Base-by-base conservation (phyloP, 208 protist genomes). In the Trichomonas vaginalis region DNA sequence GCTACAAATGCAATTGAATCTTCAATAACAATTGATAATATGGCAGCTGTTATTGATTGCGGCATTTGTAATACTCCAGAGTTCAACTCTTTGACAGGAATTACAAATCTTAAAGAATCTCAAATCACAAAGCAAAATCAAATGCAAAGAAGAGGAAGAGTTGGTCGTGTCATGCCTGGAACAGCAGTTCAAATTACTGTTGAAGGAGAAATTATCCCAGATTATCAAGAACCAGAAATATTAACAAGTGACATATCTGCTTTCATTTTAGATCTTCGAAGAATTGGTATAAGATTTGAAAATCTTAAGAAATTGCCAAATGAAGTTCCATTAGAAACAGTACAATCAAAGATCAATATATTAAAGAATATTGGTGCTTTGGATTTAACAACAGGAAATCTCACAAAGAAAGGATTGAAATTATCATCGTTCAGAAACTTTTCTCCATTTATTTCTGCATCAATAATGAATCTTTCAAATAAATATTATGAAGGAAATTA, bases 1-100 rank as follows among this genome's bases (percentile, higher is more conserved):
- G 86, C 45, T 15, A 92, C 86, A 92, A 92, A 92, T 51, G 1
- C 86, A 39, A 92, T 92, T 39, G 86, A 92, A 47, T 92, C 86
- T 51, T 92, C 86, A 48, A 51, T 92, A 2, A 92, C 86, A n/a
- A 90, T 90, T n/a, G 42, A 90, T 48, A 3, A 48, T 32, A 9
- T 90, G 12, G 10, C 8, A 48, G 82, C 23, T 35, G 82, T 90
- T 35, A 21, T 90, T 48, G 82, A 90, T 32, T n/a, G 12, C 12
- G 23, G 82, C 42, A 48, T 90, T 12, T 90, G 10, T n/a, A 90
- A 90, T 48, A 0, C 12, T 23, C 42, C 82, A 23, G 3, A 48
- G 42, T 90, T 48, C 32, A 40, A 90, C 23, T 1, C 6, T n/a
- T 0, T 4, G 32, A 35, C 8, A 35, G 82, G 82, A 90, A 10